These are phyloP conservation scores for Monilinia vaccinii-corymbosi DNA, from an alignment of 2,329 filamentous ascomycete genomes.

Conservation along the genomic window DNA sequence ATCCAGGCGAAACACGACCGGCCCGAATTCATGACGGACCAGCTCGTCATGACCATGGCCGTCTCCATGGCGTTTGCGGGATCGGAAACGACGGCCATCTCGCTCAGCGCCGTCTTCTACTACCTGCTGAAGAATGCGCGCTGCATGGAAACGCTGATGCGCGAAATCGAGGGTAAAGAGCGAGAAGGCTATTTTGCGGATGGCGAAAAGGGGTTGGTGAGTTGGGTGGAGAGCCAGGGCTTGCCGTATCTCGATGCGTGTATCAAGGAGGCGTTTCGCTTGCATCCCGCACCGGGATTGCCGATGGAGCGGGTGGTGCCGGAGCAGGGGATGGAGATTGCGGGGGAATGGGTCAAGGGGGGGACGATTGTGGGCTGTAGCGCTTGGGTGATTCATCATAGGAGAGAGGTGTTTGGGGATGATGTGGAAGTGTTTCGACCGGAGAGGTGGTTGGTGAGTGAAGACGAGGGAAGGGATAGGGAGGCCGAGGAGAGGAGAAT, in stretches of 20 bases:
- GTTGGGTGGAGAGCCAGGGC: conserved; percentile 59
- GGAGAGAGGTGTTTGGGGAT: conserved; percentile 56
- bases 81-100: conserved; percentile 72
- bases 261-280: conserved; percentile 67
- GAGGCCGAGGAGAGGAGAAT: conserved; percentile 43
- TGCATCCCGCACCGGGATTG: conserved; percentile 66
- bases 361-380: conserved; percentile 69
- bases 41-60: conserved; percentile 60
- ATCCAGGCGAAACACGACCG: conserved; percentile 57
- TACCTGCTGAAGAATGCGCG: conserved; percentile 56
- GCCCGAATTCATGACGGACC: conserved; percentile 63
- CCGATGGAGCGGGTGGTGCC: conserved; percentile 68
- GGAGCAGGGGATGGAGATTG: conserved; percentile 51
- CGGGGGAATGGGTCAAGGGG: conserved; percentile 51
- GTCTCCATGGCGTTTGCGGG: conserved; percentile 68
- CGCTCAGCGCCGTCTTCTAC: conserved; percentile 63
- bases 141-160: conserved; percentile 45
- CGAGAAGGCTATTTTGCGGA: conserved; percentile 42
- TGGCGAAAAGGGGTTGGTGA: conserved; percentile 50
- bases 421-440: conserved; percentile 59
- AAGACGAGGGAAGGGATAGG: conserved; percentile 31
- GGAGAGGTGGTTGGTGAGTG: conserved; percentile 52
- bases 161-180: conserved; percentile 54
- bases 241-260: conserved; percentile 70
- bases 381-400: conserved; percentile 65